Base-by-base conservation (phyloP, 169 alveolate species). In the Plasmodium gallinaceum region DNA sequence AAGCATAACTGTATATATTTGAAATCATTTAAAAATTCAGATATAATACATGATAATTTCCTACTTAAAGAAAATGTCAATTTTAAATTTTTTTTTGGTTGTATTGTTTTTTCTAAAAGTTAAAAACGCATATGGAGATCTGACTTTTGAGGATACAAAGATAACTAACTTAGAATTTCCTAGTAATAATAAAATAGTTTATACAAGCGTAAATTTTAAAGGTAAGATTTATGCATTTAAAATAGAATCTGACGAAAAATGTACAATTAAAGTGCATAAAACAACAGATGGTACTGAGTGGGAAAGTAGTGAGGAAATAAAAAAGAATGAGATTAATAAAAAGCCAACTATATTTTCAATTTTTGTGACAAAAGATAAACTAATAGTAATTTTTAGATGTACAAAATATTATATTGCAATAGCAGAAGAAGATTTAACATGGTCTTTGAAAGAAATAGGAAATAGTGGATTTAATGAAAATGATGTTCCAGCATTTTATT, bases 141-240 rank as follows among this genome's bases (percentile, higher is more conserved):
- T 72, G 39, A 51, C 57, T 20, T 60, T 26, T 72, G 85, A 51
- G 46, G n/a, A 43, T 37, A 26, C 43, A 45, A 32, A 18, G n/a
- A 26, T 45, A 46, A 52, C 85, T 48, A 51, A 72, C 2, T 26
- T 72, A n/a, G 46, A 22, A 18, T 16, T 7, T 72, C 14, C 12
- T 46, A n/a, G 32, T 6, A 37, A 20, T 18, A 71, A 16, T 12
- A 22, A 73, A 32, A 24, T 73, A 54, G 71, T 73, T 32, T 73
- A 73, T 54, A 43, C 61, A n/a, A 22, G 32, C 6, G 54, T 32
- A 16, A 32, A 7, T 20, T 73, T 73, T 73, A 73, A 57, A 57
- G 66, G 87, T 7, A 16, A 37, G 7, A 42, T 73, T 54, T 73
- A 73, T 73, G 87, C 87, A 20, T 73, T 73, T 73, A 32, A 32